These are phyloP conservation scores for Torulaspora globosa DNA, from an alignment of 1,139 yeast species.

Conservation along the genomic window DNA sequence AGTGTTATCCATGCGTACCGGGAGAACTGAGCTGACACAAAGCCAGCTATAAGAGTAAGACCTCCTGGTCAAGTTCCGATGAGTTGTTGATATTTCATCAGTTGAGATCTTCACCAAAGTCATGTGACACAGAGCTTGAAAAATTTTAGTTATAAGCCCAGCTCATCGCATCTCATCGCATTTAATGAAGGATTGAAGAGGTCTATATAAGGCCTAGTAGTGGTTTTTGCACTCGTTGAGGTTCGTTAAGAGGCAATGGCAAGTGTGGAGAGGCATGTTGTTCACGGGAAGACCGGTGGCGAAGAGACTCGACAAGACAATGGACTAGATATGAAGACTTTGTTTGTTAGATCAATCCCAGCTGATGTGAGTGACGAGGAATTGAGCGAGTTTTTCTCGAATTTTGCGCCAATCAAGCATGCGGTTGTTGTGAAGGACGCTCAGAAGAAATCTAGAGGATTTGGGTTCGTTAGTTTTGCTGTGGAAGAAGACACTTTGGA, in stretches of 20 bases:
- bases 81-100: background rate
- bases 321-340: constrained; percentile 49
- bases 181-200: background rate
- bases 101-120: background rate
- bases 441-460: constrained; percentile 74
- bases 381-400: constrained; percentile 77
- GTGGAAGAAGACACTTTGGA: constrained; percentile 76
- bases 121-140: constrained; percentile 11
- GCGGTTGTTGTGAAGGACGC: constrained; percentile 85
- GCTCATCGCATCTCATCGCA: constrained; percentile 25
- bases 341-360: constrained; percentile 84
- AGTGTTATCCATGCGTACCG: too few species aligned
- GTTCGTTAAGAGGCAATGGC: constrained; percentile 2
- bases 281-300: background rate
- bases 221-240: background rate
- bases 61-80: background rate
- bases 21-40: too few species aligned
- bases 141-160: constrained; percentile 14
- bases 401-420: constrained; percentile 91
- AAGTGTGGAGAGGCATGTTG: background rate
- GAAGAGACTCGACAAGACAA: constrained; percentile 17
- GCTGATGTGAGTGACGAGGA: constrained; percentile 75
- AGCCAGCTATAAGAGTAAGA: too few species aligned
- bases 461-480: constrained; percentile 91
- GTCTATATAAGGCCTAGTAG: background rate